phyloP scores from a whole-genome alignment of 2,329 filamentous ascomycete genomes.

The Colletotrichum tofieldiae region DNA sequence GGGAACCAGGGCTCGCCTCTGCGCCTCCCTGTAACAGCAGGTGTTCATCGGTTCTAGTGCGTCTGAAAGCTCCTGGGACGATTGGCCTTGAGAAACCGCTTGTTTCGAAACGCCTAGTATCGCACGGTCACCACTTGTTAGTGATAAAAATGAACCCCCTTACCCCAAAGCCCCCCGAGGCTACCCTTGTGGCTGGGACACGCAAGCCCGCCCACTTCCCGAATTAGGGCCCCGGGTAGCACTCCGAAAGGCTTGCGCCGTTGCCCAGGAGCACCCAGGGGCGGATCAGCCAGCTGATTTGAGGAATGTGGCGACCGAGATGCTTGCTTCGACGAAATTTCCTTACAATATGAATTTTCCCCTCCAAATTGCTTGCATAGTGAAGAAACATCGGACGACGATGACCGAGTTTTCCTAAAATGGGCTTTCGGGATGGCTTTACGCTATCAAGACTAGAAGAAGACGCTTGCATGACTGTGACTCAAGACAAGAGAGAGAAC shows the following conservation, averaged over 20 bases:
- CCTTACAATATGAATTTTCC: not conserved
- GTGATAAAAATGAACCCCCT: not conserved
- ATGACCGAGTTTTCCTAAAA: constrained; percentile 22
- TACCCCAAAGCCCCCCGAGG: constrained; percentile 7
- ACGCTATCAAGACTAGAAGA: not conserved
- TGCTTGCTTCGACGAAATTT: not conserved
- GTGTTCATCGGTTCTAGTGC: constrained; percentile 19
- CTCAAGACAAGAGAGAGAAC: not conserved
- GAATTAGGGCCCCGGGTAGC: constrained; percentile 27
- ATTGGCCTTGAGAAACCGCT: constrained; percentile 26
- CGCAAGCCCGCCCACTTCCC: constrained; percentile 42
- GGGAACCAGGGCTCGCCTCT: constrained; percentile 2
- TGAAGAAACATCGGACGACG: constrained; percentile 22
- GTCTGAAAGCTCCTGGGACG: constrained; percentile 14
- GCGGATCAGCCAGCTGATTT: constrained; percentile 20
- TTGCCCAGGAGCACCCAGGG: constrained; percentile 17
- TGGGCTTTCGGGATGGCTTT: constrained; percentile 9
- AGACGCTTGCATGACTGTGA: constrained; percentile 12
- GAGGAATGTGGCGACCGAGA: constrained; percentile 18
- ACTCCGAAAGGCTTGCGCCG: constrained; percentile 31
- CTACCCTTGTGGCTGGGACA: constrained; percentile 19
- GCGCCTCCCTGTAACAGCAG: not conserved
- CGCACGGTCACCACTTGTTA: constrained; percentile 12
- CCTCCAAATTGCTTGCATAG: constrained; percentile 28
- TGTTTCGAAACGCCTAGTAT: constrained; percentile 36